Percentiles rank a stretch among this genome's conserved stretches.
Conservation (phyloP, 768 basidiomycete genomes). For the Leccinum disarticulatum region DNA sequence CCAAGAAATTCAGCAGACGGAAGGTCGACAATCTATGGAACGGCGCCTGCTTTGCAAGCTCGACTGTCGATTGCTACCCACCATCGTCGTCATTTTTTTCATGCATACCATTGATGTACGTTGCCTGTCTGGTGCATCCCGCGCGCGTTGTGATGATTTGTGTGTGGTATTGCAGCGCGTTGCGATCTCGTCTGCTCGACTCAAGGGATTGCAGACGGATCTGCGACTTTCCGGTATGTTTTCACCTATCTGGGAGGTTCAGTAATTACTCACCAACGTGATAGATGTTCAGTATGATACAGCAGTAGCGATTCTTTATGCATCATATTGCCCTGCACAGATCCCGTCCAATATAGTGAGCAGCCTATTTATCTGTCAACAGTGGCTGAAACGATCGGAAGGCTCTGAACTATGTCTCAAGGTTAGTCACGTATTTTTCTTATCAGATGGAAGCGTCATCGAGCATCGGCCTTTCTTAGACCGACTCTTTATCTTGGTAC, state of each 20-base stretch:
- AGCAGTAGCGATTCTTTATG: not conserved
- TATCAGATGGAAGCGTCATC: not conserved
- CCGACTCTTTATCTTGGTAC: not conserved
- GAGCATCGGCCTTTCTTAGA: not conserved
- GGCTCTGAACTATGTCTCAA: not conserved
- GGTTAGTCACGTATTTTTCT: not conserved
- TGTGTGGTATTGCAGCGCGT: not conserved
- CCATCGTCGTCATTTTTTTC: not conserved
- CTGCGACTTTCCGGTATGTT: not conserved
- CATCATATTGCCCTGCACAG: not conserved
- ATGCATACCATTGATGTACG: not conserved
- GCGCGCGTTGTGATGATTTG: not conserved
- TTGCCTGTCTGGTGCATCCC: not conserved
- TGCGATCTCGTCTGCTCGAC: not conserved
- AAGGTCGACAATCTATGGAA: not conserved
- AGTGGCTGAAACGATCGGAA: not conserved
- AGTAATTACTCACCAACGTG: not conserved
- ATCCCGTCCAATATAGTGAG: not conserved
- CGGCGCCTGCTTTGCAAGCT: not conserved
- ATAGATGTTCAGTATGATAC: conserved; percentile 1
- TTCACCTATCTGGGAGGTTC: not conserved
- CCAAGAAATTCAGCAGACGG: not conserved
- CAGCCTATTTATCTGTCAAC: not conserved
- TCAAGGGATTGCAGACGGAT: not conserved
- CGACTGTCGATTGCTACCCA: not conserved